phyloP scores from a whole-genome alignment of 192 early-diverging fungal species.

The Umbelopsis isabellina region DNA sequence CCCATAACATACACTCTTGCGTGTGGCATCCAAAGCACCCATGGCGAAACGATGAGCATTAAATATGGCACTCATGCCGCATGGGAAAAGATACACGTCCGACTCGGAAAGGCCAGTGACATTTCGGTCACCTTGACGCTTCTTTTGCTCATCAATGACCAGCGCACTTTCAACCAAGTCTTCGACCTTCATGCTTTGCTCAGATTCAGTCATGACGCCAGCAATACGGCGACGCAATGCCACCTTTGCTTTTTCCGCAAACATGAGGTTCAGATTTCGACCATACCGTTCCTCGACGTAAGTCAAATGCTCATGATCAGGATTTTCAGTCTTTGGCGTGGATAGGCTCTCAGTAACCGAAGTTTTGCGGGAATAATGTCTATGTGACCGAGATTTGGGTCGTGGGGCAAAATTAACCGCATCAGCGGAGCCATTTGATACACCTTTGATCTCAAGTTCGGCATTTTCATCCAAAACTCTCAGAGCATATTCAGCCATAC shows the following conservation, averaged over 20 bases:
- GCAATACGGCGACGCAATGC: constrained; percentile 85
- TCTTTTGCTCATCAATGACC: constrained; percentile 42
- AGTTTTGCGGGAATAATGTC: constrained; percentile 21
- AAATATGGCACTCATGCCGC: constrained; percentile 95
- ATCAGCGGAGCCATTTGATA: constrained; percentile 9
- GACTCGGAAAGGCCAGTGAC: constrained; percentile 64
- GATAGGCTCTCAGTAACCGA: neutral
- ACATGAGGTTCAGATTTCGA: constrained; percentile 75
- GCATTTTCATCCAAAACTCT: constrained; percentile 66
- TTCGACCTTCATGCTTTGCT: constrained; percentile 16
- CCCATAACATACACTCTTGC: constrained; percentile 92
- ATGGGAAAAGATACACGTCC: constrained; percentile 88
- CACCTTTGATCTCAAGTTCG: constrained; percentile 27
- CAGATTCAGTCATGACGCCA: constrained; percentile 57
- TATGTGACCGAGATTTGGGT: constrained; percentile 12
- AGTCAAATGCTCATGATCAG: constrained; percentile 55
- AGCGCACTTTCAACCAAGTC: constrained; percentile 29
- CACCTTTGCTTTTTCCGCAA: constrained; percentile 74
- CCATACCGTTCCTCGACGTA: constrained; percentile 96
- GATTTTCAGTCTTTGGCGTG: constrained; percentile 34
- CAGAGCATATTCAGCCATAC: constrained; percentile 85
- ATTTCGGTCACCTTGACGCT: constrained; percentile 47
- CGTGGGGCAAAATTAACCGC: constrained; percentile 1
- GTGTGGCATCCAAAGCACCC: constrained; percentile 44
- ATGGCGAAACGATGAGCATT: constrained; percentile 74